Percentiles rank a stretch among this genome's conserved stretches.
These are phyloP conservation scores for Cicer cuneatum DNA, from an alignment of 306 rosid genomes.

Conservation along the genomic window DNA sequence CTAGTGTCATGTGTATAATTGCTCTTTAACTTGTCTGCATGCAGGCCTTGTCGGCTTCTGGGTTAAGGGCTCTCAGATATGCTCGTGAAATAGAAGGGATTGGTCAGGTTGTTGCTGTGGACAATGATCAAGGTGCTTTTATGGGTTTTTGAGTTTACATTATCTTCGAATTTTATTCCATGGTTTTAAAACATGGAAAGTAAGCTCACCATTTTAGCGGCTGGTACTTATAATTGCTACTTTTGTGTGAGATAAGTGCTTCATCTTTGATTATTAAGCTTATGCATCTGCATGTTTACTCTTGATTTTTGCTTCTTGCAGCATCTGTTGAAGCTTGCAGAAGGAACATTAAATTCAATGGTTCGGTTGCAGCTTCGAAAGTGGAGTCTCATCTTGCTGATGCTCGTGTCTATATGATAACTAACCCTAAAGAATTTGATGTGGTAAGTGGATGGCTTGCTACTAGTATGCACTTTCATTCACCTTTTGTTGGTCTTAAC, in stretches of 20 bases:
- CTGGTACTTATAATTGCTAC: background rate
- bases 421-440: constrained; percentile 91
- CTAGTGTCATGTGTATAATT: constrained; percentile 24
- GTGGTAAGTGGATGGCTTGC: constrained; percentile 64
- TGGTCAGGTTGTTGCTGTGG: constrained; percentile 95
- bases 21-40: constrained; percentile 28
- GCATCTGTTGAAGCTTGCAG: constrained; percentile 92
- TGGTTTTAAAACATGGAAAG: constrained; percentile 22
- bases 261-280: constrained; percentile 30
- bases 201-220: background rate
- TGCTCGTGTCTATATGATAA: constrained; percentile 96
- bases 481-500: background rate
- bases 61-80: constrained; percentile 94
- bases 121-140: constrained; percentile 81
- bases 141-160: constrained; percentile 14
- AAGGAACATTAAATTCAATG: constrained; percentile 97
- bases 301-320: constrained; percentile 47
- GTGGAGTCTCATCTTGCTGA: constrained; percentile 96
- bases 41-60: constrained; percentile 97
- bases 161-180: constrained; percentile 6
- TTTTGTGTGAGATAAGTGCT: constrained; percentile 22
- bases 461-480: constrained; percentile 18
- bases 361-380: constrained; percentile 80
- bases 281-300: constrained; percentile 37
- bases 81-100: constrained; percentile 93